Evolutionary conservation across 495 filamentous ascomycete genomes (phyloP).

Genomic region (Penicillium dipodomyicola): DNA sequence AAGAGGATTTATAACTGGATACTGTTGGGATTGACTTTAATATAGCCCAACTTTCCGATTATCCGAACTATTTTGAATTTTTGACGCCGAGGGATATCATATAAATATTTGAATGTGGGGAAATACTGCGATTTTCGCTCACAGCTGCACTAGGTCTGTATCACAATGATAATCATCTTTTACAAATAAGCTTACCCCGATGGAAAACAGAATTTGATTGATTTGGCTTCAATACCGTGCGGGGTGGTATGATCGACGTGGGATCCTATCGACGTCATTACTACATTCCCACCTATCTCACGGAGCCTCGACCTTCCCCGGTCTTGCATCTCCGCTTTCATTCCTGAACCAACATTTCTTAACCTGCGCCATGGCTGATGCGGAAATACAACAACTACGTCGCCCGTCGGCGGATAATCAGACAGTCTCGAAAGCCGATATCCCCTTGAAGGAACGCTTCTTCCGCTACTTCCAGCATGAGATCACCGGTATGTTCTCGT

Average conservation of each 20-base stretch:
- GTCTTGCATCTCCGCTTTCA: not conserved
- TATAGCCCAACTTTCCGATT: not conserved
- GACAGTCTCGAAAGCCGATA: constrained; percentile 40
- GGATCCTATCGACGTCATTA: constrained; percentile 31
- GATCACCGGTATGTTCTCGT: constrained; percentile 55
- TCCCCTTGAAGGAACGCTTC: constrained; percentile 66
- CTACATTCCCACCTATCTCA: constrained; percentile 15
- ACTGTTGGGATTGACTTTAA: not conserved
- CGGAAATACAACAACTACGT: constrained; percentile 31
- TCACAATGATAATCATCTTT: not conserved
- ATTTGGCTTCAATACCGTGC: constrained; percentile 9
- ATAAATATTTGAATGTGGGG: constrained; percentile 11
- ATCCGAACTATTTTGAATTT: not conserved
- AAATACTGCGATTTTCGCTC: constrained; percentile 14
- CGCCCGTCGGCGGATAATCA: constrained; percentile 44
- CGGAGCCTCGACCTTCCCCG: not conserved
- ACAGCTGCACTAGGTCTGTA: not conserved
- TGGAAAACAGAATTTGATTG: not conserved
- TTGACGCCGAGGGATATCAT: not conserved
- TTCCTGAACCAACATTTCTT: not conserved
- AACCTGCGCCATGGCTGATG: constrained; percentile 31
- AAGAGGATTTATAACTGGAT: not conserved
- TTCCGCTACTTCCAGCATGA: constrained; percentile 75
- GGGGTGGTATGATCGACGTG: constrained; percentile 26
- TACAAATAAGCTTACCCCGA: not conserved